Evolutionary conservation across 768 basidiomycete genomes (phyloP).

Genomic region (Calocybe gangraenosa): DNA sequence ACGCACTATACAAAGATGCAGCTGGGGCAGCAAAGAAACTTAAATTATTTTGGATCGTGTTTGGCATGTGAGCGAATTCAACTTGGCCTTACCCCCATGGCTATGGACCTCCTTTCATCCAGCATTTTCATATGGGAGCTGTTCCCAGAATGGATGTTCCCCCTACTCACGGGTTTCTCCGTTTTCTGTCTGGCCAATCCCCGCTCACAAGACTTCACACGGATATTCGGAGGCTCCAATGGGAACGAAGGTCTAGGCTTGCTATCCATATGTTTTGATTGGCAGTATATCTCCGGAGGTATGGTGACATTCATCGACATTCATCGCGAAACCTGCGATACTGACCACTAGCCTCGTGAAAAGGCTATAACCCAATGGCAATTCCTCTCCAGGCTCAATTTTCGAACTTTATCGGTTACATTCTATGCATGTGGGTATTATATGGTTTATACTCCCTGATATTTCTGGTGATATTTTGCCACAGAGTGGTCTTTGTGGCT

Average conservation of each 20-base stretch:
- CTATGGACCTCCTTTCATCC: not conserved
- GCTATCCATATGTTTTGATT: conserved; percentile 56
- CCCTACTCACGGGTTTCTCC: conserved; percentile 52
- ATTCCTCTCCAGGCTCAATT: conserved; percentile 51
- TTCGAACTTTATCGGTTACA: conserved; percentile 43
- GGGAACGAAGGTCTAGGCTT: conserved; percentile 66
- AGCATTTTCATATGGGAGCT: conserved; percentile 49
- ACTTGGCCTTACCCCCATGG: conserved; percentile 15
- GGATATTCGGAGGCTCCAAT: conserved; percentile 59
- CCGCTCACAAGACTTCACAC: conserved; percentile 40
- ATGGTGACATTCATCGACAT: conserved; percentile 1
- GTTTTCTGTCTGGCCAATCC: conserved; percentile 56
- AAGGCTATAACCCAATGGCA: conserved; percentile 40
- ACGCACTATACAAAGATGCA: conserved; percentile 41
- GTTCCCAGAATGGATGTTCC: conserved; percentile 56
- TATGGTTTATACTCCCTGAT: conserved; percentile 3
- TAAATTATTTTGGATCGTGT: conserved; percentile 46
- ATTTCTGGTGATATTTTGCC: not conserved
- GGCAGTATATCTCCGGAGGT: conserved; percentile 52
- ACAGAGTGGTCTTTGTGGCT: conserved; percentile 38
- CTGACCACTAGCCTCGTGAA: too few species aligned
- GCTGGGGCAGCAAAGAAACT: conserved; percentile 35
- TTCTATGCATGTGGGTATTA: conserved; percentile 41
- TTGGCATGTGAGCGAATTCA: conserved; percentile 27
- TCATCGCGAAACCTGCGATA: too few species aligned